Conservation (phyloP, 306 rosid genomes). For the Castanea sativa region DNA sequence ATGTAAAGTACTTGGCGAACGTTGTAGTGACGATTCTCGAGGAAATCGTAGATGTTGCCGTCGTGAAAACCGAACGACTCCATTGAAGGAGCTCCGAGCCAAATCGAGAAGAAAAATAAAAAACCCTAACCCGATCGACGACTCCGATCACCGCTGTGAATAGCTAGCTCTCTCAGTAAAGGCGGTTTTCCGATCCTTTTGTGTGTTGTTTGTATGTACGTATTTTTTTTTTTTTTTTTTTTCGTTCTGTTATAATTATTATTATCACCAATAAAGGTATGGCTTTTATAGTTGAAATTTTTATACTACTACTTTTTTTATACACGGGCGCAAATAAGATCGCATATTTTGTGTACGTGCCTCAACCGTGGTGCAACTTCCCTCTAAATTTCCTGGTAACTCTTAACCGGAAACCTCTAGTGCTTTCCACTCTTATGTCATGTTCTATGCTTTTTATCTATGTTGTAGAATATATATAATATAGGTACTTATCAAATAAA, state of each 20-base stretch:
- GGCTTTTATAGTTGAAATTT: too few relatives aligned
- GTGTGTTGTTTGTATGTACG: background rate
- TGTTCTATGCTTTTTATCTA: too few relatives aligned
- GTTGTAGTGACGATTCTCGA: conserved; percentile 46
- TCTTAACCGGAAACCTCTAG: too few relatives aligned
- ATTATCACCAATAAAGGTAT: background rate
- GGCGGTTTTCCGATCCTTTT: conserved; percentile 33
- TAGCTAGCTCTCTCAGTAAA: conserved; percentile 21
- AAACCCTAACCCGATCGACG: conserved; percentile 28
- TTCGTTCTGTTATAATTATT: background rate
- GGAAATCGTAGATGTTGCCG: conserved; percentile 59
- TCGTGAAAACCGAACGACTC: conserved; percentile 68
- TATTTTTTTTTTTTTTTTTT: background rate
- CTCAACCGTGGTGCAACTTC: too few relatives aligned
- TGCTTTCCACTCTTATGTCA: too few relatives aligned
- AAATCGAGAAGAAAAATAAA: background rate
- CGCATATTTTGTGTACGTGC: too few relatives aligned
- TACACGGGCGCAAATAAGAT: too few relatives aligned
- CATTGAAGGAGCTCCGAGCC: conserved; percentile 44
- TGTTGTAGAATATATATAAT: too few relatives aligned
- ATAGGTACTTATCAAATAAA: too few relatives aligned
- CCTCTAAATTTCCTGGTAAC: too few relatives aligned
- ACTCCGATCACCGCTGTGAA: conserved; percentile 22
- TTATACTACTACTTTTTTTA: too few relatives aligned
- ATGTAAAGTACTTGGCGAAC: conserved; percentile 48